phyloP scores from a whole-genome alignment of 345 rosid species.

The Bruguiera parviflora region DNA sequence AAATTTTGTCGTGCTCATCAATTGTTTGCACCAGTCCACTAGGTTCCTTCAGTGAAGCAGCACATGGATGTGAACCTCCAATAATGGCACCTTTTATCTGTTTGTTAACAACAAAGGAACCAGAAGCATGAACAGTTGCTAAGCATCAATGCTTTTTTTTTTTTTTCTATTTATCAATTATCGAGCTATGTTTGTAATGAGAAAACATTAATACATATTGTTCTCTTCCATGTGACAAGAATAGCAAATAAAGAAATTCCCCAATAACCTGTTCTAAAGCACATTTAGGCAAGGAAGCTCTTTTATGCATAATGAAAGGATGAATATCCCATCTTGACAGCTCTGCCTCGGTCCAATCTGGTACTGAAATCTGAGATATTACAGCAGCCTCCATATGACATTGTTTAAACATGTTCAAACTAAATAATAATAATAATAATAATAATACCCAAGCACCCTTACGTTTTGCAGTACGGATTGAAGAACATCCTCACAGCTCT shows the following conservation, averaged over 20 bases:
- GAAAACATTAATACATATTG: too few relatives aligned
- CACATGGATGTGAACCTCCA: slow-evolving; percentile 25
- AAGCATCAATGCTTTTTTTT: background rate
- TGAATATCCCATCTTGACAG: slow-evolving; percentile 43
- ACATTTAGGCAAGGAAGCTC: slow-evolving; percentile 46
- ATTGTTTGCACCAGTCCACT: slow-evolving; percentile 32
- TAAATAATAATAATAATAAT: background rate
- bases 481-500: slow-evolving; percentile 49
- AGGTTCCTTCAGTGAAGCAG: slow-evolving; percentile 32
- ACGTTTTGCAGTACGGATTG: slow-evolving; percentile 38
- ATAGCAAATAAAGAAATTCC: background rate
- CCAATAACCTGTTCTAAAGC: slow-evolving; percentile 41
- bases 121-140: slow-evolving; percentile 3
- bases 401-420: background rate
- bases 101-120: slow-evolving; percentile 13
- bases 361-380: slow-evolving; percentile 23
- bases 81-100: slow-evolving; percentile 50
- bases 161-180: too few relatives aligned
- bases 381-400: background rate
- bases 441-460: background rate
- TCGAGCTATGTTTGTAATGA: too few relatives aligned
- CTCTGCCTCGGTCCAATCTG: slow-evolving; percentile 36
- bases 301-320: slow-evolving; percentile 49
- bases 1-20: slow-evolving; percentile 5
- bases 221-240: too few relatives aligned